Evolutionary conservation across 192 early-diverging fungal species (phyloP).

Genomic region (Backusella circina): DNA sequence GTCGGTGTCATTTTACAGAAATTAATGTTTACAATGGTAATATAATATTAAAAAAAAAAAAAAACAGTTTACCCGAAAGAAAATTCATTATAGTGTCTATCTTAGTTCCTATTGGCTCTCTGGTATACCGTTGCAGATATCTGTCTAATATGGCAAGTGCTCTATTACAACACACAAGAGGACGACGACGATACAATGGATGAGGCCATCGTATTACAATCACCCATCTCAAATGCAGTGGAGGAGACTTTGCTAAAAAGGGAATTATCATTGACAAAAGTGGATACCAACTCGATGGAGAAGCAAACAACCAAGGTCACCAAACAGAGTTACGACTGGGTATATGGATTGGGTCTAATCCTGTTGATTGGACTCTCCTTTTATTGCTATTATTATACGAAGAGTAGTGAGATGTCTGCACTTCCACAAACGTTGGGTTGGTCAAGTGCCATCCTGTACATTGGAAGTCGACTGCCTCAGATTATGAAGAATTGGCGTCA

Average conservation of each 20-base stretch:
- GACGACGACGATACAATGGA: neutral
- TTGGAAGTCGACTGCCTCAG: constrained; percentile 71
- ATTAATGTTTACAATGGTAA: constrained; percentile 69
- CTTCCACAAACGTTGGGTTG: constrained; percentile 71
- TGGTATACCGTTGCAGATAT: constrained; percentile 73
- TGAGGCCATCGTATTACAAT: neutral
- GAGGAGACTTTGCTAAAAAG: neutral
- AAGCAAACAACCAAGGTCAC: neutral
- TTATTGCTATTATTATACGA: neutral
- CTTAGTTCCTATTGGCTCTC: constrained; percentile 54
- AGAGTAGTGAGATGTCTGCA: neutral
- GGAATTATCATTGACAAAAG: neutral
- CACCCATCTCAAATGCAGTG: neutral
- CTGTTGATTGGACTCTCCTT: neutral
- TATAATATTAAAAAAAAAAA: neutral
- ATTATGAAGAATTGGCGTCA: constrained; percentile 73
- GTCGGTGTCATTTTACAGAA: constrained; percentile 62
- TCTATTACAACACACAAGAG: constrained; percentile 43
- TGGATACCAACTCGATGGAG: neutral
- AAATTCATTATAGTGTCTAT: too few relatives aligned
- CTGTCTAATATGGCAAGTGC: constrained; percentile 58
- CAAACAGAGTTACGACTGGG: neutral
- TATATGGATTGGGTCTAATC: neutral
- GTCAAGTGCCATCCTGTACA: constrained; percentile 67
- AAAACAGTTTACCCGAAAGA: too few relatives aligned